Percentiles rank a stretch among this genome's conserved stretches.
Conservation (phyloP, 768 basidiomycete species). For the Suillus fuscotomentosus region DNA sequence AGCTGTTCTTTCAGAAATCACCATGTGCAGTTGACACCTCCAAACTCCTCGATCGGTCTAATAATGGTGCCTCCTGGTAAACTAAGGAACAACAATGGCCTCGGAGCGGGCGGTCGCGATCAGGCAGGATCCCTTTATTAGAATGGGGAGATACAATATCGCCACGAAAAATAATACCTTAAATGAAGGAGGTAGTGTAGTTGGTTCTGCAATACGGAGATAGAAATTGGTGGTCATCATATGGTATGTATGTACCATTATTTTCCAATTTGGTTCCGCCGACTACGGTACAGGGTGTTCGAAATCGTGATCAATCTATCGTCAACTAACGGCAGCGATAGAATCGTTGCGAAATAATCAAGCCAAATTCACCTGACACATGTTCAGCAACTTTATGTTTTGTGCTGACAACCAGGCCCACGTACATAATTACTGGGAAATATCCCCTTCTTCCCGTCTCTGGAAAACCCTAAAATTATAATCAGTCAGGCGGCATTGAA, state of each 20-base stretch:
- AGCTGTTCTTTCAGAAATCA: background rate
- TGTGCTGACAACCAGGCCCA: conserved; percentile 17
- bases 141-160: background rate
- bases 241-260: background rate
- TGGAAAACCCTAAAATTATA: conserved; percentile 52
- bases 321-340: conserved; percentile 10
- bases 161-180: background rate
- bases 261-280: too few relatives aligned
- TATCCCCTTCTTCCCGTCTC: conserved; percentile 66
- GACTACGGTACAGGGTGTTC: background rate
- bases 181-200: background rate
- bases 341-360: conserved; percentile 25
- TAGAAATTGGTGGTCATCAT: background rate
- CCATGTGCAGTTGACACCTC: background rate
- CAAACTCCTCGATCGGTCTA: background rate
- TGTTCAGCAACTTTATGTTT: conserved; percentile 21
- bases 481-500: conserved; percentile 24
- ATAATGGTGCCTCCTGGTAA: background rate
- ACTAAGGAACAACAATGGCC: background rate
- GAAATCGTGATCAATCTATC: conserved; percentile 2
- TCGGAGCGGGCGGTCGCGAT: background rate
- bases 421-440: conserved; percentile 90
- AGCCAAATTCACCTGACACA: conserved; percentile 47
- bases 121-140: background rate
- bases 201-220: background rate